These are phyloP conservation scores for Juncus effusus DNA, from an alignment of 176 grass and related monocot genomes.

Conservation along the genomic window DNA sequence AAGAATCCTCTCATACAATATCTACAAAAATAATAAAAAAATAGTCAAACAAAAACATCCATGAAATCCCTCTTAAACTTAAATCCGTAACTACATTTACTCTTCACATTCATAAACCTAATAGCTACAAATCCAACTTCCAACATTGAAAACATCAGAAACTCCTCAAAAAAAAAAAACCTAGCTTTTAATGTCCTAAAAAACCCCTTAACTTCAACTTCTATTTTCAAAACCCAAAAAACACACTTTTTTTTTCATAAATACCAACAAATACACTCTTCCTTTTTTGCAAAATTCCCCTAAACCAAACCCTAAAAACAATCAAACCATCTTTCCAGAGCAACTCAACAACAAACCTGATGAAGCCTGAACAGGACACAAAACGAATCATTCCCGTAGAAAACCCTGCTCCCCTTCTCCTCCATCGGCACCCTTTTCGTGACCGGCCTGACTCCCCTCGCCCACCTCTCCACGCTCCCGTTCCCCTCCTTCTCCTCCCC, in stretches of 20 bases:
- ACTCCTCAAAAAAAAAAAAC: neutral
- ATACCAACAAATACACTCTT: too few species aligned
- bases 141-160: too few species aligned
- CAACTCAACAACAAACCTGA: slow-evolving; percentile 48
- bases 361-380: slow-evolving; percentile 90
- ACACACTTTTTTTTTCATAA: too few species aligned
- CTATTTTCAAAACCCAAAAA: too few species aligned
- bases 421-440: slow-evolving; percentile 72
- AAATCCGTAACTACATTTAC: neutral
- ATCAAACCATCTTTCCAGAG: too few species aligned
- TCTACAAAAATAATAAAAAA: slow-evolving; percentile 43
- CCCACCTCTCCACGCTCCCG: slow-evolving; percentile 63
- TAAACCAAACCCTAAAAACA: too few species aligned
- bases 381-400: slow-evolving; percentile 98
- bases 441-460: slow-evolving; percentile 76
- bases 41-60: neutral
- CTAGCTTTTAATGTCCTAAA: too few species aligned
- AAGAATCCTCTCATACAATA: slow-evolving; percentile 85
- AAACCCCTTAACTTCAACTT: too few species aligned
- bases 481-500: slow-evolving; percentile 67
- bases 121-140: neutral
- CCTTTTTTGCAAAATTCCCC: too few species aligned
- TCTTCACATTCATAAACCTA: neutral
- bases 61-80: too few species aligned
- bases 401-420: slow-evolving; percentile 54